Base-by-base conservation (phyloP, 148 eudicot genomes). In the Chenopodium album region DNA sequence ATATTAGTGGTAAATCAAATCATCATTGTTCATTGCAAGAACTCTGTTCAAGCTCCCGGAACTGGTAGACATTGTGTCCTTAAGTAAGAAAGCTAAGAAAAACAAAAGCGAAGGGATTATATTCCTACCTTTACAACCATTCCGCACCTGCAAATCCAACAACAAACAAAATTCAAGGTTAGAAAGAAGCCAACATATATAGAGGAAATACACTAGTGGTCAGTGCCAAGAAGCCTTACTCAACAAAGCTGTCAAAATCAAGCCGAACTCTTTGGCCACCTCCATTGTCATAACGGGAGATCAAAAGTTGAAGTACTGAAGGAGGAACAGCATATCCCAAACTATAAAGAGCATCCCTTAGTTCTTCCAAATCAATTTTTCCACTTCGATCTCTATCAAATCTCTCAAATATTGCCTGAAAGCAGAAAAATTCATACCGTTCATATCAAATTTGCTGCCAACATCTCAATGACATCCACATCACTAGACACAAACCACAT, bases 321-420 rank as follows among this genome's bases (percentile, higher is more conserved):
- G 91, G 90, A 48, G 97, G 97, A 28, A 90, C 79, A 54, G 91
- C 91, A 85, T 87, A 93, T 64, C 94, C 94, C 66, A 93, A 79
- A 84, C 94, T 88, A 71, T 87, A 79, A 66, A 93, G 86, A 76
- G 97, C 93, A 70, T 90, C 97, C 85, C 86, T 90, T 41, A 93
- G 85, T 71, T 93, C 97, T 9, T 66, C 75, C 7, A 87, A 77
- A 78, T 93, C 93, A 48, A 93, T 89, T 76, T 87, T 93, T 26
- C 95, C 95, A 82, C 92, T 88, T 68, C 92, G 85, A 77, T 93
- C 95, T 84, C 92, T 89, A 85, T 92, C 97, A 84, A 82, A 93
- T 83, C 92, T 88, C 85, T 89, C 92, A 82, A 89, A 93, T 69
- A 93, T 90, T 16, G 81, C 89, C 97, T 93, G 83, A 48, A 85